phyloP scores from a whole-genome alignment of 2,329 filamentous ascomycete species.

The Gnomoniopsis smithogilvyi region DNA sequence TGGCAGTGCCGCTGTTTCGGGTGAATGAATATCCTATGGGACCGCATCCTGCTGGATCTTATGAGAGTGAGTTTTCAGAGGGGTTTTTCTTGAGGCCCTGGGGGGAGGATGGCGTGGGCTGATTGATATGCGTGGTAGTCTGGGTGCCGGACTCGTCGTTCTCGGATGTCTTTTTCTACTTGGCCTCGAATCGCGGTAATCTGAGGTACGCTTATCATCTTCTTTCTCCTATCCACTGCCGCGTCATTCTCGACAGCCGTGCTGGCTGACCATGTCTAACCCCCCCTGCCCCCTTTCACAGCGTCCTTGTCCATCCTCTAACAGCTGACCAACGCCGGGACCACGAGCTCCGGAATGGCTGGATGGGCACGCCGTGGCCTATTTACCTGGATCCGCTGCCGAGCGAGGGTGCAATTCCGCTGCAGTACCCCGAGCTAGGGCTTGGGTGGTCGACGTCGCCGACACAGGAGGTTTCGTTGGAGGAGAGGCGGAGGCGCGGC shows the following conservation, averaged over 20 bases:
- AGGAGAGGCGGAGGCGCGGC: conserved; percentile 28
- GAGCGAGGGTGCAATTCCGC: conserved; percentile 24
- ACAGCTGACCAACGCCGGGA: conserved; percentile 29
- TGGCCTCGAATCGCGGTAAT: conserved; percentile 29
- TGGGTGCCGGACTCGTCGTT: conserved; percentile 34
- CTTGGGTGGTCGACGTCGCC: conserved; percentile 28
- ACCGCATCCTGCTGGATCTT: conserved; percentile 32
- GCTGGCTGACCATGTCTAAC: no score
- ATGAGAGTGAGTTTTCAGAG: conserved; percentile 27
- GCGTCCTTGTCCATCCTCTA: conserved; percentile 30
- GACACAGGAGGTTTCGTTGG: conserved; percentile 27
- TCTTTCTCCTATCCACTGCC: no score
- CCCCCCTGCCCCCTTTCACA: background rate
- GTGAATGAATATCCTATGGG: conserved; percentile 32
- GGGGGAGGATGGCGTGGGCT: background rate
- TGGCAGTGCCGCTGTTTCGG: conserved; percentile 29
- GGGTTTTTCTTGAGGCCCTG: background rate
- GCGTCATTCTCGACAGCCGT: no score
- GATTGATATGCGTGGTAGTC: conserved; percentile 14
- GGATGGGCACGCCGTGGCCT: conserved; percentile 32
- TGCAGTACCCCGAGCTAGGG: conserved; percentile 31
- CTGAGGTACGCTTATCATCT: conserved; percentile 22
- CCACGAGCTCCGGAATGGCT: conserved; percentile 30
- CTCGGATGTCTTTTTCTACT: conserved; percentile 32
- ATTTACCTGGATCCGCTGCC: conserved; percentile 30